Base-by-base conservation (phyloP, 108 stramenopile genomes). In the Nitzschia sp. region DNA sequence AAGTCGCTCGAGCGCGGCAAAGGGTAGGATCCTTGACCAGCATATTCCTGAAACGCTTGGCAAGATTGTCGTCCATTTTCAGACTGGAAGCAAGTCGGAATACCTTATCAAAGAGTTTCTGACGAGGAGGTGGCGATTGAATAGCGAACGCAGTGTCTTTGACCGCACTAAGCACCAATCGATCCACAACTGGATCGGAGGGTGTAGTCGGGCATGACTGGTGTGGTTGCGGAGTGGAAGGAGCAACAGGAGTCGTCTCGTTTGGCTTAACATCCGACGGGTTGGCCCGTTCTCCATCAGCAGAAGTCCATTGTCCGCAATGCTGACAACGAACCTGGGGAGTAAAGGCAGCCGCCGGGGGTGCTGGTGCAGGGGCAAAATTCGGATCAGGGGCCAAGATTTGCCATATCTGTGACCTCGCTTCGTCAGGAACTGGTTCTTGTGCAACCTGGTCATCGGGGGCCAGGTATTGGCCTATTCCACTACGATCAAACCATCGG, bases 301-400 rank as follows among this genome's bases (percentile, higher is more conserved):
- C 39, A 41, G 63, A 55, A 46, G 69, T 73, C 66, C 67, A 59
- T 19, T 41, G 11, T 34, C 59, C 21, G 58, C 67, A 69, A 52
- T 63, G 62, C 43, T 61, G 39, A 69, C 77, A 69, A 14, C 17
- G 63, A 17, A 73, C 53, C 62, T 73, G 20, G 7, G 60, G 57
- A n/a, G 59, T 22, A 34, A 67, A 67, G 44, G 56, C 51, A 0
- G 48, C 39, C 0, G 21, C 46, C 8, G 79, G 57, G 0, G 79
- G 48, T 24, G 53, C 54, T 24, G 38, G 39, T 34, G 55, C 22
- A 24, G 65, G 53, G 7, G 51, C 63, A 59, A 77, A 78, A 8
- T 80, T 77, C 19, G 76, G 76, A 70, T 80, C 80, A 19, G 83
- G 83, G 17, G 83, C 83, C 5, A 84, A 53, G 9, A 80, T 25